Percentiles rank a stretch among this genome's conserved stretches.
phyloP scores from a whole-genome alignment of 352 stramenopile genomes.

The Albugo laibachii region DNA sequence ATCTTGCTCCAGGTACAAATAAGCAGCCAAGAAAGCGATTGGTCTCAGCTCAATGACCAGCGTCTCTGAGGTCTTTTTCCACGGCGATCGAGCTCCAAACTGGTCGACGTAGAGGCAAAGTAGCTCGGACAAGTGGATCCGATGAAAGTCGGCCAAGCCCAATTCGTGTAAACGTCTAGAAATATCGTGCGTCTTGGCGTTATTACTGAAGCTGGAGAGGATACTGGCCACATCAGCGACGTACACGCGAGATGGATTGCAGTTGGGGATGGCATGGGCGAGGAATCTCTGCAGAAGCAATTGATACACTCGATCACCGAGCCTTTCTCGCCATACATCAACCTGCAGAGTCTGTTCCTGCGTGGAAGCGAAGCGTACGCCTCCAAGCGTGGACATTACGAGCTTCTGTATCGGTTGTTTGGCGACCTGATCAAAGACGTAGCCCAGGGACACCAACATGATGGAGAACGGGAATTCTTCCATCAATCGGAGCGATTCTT shows the following conservation, averaged over 20 bases:
- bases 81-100: slow-evolving; percentile 12
- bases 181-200: too few relatives aligned
- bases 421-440: slow-evolving; percentile 19
- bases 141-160: slow-evolving; percentile 21
- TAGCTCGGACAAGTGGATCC: slow-evolving; percentile 31
- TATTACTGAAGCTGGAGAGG: slow-evolving; percentile 30
- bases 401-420: slow-evolving; percentile 28
- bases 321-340: slow-evolving; percentile 44
- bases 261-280: slow-evolving; percentile 18
- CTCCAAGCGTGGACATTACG: slow-evolving; percentile 16
- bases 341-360: slow-evolving; percentile 34
- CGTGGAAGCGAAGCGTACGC: slow-evolving; percentile 29
- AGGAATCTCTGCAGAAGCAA: slow-evolving; percentile 36
- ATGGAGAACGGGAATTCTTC: slow-evolving; percentile 33
- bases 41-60: slow-evolving; percentile 21
- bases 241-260: slow-evolving; percentile 28
- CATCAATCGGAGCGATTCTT: slow-evolving; percentile 23
- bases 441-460: slow-evolving; percentile 27
- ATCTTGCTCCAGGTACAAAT: slow-evolving; percentile 45
- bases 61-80: too few relatives aligned
- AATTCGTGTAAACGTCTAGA: slow-evolving; percentile 45
- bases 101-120: slow-evolving; percentile 52
- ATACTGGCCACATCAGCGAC: slow-evolving; percentile 26
- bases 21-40: slow-evolving; percentile 36
- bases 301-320: slow-evolving; percentile 31